Base-by-base conservation (phyloP, 768 basidiomycete species). In the Russula sp. region DNA sequence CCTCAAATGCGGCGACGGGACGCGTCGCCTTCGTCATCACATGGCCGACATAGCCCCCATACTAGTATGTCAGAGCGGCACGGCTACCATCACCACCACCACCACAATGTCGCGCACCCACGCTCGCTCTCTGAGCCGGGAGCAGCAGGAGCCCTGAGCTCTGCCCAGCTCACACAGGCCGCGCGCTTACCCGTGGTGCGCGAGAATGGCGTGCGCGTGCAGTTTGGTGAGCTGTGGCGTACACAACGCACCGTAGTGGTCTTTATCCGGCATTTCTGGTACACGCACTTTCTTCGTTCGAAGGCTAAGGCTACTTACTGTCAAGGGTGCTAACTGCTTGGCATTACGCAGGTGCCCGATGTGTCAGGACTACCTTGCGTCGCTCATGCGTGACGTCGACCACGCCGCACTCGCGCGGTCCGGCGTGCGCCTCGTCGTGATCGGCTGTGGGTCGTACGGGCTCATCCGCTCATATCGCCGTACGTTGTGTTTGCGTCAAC, bases 241-340 rank as follows among this genome's bases (percentile, higher is more conserved):
- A 71, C 77, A 11, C 76, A 78, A 65, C 81, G 77, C 71, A 88
- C 87, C 0, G 80, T 94, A 65, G 84, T 93, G 57, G 75, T 94
- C 47, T 96, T 96, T 76, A 87, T 97, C 66, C 79, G 94, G 48
- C 90, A 93, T 73, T 94, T 94, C 75, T 90, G 86, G 89, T 82
- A 55, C 62, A 72, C 5, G n/a, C 40, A 2, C 35, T 22, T 40
- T 50, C 10, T 9, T 34, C 16, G 22, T 32, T 67, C 18, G 8
- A 42, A 42, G 7, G n/a, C 11, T 37, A 62, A 27, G 27, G 27
- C 27, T 27, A 27, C 22, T 22, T 22, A 22, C 27, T 62, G 63
- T 14, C 20, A 27, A 52, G 13, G 50, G 68, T 53, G 66, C 56
- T 57, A 27, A 55, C 34, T n/a, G 18, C 9, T 20, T 57, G 44